Evolutionary conservation across 2,329 filamentous ascomycete species (phyloP).

Genomic region (Xylaria sp.): DNA sequence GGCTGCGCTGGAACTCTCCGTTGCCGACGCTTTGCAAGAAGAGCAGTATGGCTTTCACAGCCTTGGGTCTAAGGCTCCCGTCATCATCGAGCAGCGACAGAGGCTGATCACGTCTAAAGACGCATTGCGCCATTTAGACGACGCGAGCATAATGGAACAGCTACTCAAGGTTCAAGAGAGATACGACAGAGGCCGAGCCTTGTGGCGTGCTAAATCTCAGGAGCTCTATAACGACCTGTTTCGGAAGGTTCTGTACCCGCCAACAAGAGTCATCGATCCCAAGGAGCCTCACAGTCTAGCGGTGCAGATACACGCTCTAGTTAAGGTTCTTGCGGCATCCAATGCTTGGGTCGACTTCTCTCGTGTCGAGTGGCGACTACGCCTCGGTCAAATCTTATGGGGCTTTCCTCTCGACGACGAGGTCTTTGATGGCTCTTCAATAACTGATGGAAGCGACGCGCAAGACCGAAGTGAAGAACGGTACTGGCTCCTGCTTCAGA

Average conservation of each 20-base stretch:
- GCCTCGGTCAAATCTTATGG: constrained; percentile 75
- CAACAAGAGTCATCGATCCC: constrained; percentile 60
- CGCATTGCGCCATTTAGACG: constrained; percentile 58
- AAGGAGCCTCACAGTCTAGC: constrained; percentile 67
- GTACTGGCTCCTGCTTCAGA: constrained; percentile 71
- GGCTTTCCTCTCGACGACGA: constrained; percentile 58
- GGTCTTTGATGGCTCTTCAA: constrained; percentile 57
- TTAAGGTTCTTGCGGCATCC: constrained; percentile 67
- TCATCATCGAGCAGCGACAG: constrained; percentile 63
- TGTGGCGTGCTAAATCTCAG: constrained; percentile 55
- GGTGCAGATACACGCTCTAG: constrained; percentile 71
- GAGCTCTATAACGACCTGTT: constrained; percentile 69
- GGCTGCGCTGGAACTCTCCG: constrained; percentile 68
- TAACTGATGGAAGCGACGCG: constrained; percentile 53
- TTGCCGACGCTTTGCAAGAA: constrained; percentile 68
- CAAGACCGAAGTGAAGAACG: constrained; percentile 64
- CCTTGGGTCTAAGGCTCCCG: constrained; percentile 58
- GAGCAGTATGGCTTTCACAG: constrained; percentile 65
- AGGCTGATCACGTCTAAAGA: constrained; percentile 59
- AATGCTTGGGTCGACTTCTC: constrained; percentile 79
- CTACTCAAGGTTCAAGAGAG: constrained; percentile 61
- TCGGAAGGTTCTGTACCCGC: constrained; percentile 62
- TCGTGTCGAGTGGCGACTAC: constrained; percentile 75
- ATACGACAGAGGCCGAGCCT: constrained; percentile 59
- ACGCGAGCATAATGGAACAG: constrained; percentile 63